phyloP scores from a whole-genome alignment of 2,329 filamentous ascomycete genomes.

The Hortaea werneckii region DNA sequence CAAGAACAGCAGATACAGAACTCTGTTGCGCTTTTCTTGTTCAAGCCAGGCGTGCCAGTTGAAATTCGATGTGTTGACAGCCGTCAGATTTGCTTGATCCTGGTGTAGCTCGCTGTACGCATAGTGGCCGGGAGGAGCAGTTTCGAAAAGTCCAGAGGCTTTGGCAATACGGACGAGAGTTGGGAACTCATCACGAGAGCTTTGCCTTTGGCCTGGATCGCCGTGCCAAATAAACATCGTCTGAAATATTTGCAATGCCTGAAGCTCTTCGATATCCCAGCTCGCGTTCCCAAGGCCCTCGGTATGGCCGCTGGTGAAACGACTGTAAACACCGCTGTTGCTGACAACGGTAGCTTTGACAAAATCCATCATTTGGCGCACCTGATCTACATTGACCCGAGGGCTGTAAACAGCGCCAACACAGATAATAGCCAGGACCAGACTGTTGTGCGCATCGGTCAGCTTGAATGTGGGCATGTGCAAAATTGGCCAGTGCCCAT shows the following conservation, averaged over 20 bases:
- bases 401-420: slow-evolving; percentile 67
- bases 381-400: slow-evolving; percentile 47
- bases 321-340: slow-evolving; percentile 43
- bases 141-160: slow-evolving; percentile 45
- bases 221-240: slow-evolving; percentile 61
- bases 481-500: slow-evolving; percentile 62
- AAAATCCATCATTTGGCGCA: slow-evolving; percentile 58
- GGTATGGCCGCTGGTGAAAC: slow-evolving; percentile 28
- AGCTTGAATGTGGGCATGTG: slow-evolving; percentile 64
- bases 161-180: slow-evolving; percentile 48
- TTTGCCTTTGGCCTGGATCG: slow-evolving; percentile 53
- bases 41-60: slow-evolving; percentile 59
- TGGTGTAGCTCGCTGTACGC: slow-evolving; percentile 54
- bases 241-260: slow-evolving; percentile 54
- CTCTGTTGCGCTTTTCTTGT: slow-evolving; percentile 57
- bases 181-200: slow-evolving; percentile 50
- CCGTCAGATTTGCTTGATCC: slow-evolving; percentile 35
- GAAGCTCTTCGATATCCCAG: slow-evolving; percentile 52
- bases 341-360: slow-evolving; percentile 50
- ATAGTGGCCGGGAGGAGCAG: slow-evolving; percentile 38
- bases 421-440: slow-evolving; percentile 61
- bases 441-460: slow-evolving; percentile 53
- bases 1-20: slow-evolving; percentile 56
- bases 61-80: slow-evolving; percentile 45
- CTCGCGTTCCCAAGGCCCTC: slow-evolving; percentile 30